These are phyloP conservation scores for Fusarium piperis DNA, from an alignment of 2,329 filamentous ascomycete genomes.

Conservation along the genomic window DNA sequence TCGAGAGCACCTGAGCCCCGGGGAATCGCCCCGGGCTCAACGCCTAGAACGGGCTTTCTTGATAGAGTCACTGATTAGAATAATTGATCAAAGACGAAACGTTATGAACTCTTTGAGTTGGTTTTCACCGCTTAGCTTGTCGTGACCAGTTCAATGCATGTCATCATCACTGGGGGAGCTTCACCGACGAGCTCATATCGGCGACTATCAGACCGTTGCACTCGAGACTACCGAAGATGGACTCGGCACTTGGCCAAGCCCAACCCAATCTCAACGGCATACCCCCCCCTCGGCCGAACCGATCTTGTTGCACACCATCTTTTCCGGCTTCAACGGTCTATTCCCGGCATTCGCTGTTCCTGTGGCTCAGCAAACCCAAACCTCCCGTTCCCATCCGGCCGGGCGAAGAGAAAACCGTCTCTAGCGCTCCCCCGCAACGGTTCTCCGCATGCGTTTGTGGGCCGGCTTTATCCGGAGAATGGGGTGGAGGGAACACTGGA, in stretches of 20 bases:
- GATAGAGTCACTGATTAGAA: constrained; percentile 40
- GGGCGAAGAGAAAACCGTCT: background rate
- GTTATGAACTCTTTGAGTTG: background rate
- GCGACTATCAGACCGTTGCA: background rate
- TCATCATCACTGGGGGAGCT: background rate
- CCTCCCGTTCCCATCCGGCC: constrained; percentile 22
- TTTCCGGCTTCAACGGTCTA: constrained; percentile 2
- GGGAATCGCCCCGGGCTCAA: constrained; percentile 32
- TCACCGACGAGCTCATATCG: background rate
- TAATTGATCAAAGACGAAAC: constrained; percentile 33
- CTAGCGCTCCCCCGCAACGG: constrained; percentile 7
- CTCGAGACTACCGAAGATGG: background rate
- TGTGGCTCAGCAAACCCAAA: constrained; percentile 1
- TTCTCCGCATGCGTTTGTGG: constrained; percentile 4
- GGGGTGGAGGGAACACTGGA: background rate
- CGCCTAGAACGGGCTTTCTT: constrained; percentile 43
- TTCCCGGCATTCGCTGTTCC: constrained; percentile 28
- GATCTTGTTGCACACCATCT: constrained; percentile 11
- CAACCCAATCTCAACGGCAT: background rate
- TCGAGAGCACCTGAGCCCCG: constrained; percentile 35
- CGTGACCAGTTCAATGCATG: background rate
- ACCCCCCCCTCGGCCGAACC: constrained; percentile 5
- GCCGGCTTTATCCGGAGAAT: background rate
- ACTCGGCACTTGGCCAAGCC: background rate
- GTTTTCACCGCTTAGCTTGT: background rate